Percentiles rank a stretch among this genome's conserved stretches.
phyloP scores from a whole-genome alignment of 805 yeast species.

The Sporopachydermia lactativora region DNA sequence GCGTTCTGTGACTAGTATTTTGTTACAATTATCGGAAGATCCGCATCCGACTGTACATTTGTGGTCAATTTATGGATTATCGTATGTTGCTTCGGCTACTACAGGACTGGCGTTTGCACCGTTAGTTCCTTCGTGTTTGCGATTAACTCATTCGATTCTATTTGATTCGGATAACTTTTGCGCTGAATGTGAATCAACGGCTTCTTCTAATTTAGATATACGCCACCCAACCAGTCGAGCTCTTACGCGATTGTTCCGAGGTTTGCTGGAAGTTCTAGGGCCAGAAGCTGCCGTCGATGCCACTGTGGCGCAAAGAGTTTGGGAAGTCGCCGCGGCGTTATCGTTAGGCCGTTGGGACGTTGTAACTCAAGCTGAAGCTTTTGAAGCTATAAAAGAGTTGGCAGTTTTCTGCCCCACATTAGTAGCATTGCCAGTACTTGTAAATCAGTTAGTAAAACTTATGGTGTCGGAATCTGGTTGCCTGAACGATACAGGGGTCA shows the following conservation, averaged over 20 bases:
- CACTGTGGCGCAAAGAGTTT: slow-evolving; percentile 15
- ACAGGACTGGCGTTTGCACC: slow-evolving; percentile 32
- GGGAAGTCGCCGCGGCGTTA: slow-evolving; percentile 12
- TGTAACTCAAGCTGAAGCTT: slow-evolving; percentile 18
- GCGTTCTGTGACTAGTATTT: slow-evolving; percentile 36
- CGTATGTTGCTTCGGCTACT: slow-evolving; percentile 36
- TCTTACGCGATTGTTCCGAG: slow-evolving; percentile 29
- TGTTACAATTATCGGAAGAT: slow-evolving; percentile 49
- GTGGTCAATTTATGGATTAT: slow-evolving; percentile 51
- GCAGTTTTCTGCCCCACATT: slow-evolving; percentile 29
- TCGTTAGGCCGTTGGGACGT: neutral
- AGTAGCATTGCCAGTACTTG: slow-evolving; percentile 18
- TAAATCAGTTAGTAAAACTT: slow-evolving; percentile 12
- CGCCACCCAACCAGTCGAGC: slow-evolving; percentile 30
- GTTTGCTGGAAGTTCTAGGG: slow-evolving; percentile 38
- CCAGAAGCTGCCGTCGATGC: slow-evolving; percentile 33
- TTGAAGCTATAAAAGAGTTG: slow-evolving; percentile 31
- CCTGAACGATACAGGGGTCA: slow-evolving; percentile 29
- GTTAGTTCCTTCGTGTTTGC: slow-evolving; percentile 34
- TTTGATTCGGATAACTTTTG: neutral
- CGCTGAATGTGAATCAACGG: slow-evolving; percentile 19
- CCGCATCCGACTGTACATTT: slow-evolving; percentile 78
- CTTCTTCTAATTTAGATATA: slow-evolving; percentile 35
- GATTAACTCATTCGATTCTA: slow-evolving; percentile 18
- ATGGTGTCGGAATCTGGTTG: slow-evolving; percentile 6